Base-by-base conservation (phyloP, 169 alveolate genomes). In the Neospora caninum region DNA sequence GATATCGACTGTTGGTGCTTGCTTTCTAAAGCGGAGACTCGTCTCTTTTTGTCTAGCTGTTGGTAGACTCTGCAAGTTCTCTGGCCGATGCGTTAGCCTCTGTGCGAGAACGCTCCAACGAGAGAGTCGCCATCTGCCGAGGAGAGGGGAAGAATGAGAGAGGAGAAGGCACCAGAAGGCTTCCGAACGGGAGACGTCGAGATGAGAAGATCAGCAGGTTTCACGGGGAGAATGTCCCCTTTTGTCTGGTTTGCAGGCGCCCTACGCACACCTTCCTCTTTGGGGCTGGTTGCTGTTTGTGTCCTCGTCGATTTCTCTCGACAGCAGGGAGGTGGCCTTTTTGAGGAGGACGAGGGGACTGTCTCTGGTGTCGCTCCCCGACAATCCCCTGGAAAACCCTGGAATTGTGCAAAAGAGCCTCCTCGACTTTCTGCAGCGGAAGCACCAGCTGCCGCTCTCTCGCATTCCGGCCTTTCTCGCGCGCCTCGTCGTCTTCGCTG, bases 401-500 rank as follows among this genome's bases (percentile, higher is more conserved):
- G 73, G 25, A 9, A 29, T 31, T 13, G 84, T 34, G 41, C 39
- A 43, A n/a, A 36, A 73, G 84, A n/a, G 43, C 1, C 42, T 34
- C 39, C 39, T 31, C 39, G 42, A 22, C 39, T 73, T 73, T 9
- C 42, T 73, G 45, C 84, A 73, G 43, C 38, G n/a, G 2, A 73
- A 41, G 43, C 42, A 36, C n/a, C 84, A 34, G 20, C 45, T 73
- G 18, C 45, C 84, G 39, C 84, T 73, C 84, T 73, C 84, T 16
- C 84, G 39, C 2, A 16, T 73, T 18, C 84, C 84, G 41, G 16
- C 45, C n/a, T 73, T 73, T 36, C 39, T 73, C 39, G 41, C 45
- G 41, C 39, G 43, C 39, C 45, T 73, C 84, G 84, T 73, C 42
- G 43, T 73, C 84, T 73, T 73, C 84, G 84, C 84, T 43, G 84